Evolutionary conservation across 768 basidiomycete genomes (phyloP), one percentile per base, ranked within the genome.

Genomic region (Mycena maculata): DNA sequence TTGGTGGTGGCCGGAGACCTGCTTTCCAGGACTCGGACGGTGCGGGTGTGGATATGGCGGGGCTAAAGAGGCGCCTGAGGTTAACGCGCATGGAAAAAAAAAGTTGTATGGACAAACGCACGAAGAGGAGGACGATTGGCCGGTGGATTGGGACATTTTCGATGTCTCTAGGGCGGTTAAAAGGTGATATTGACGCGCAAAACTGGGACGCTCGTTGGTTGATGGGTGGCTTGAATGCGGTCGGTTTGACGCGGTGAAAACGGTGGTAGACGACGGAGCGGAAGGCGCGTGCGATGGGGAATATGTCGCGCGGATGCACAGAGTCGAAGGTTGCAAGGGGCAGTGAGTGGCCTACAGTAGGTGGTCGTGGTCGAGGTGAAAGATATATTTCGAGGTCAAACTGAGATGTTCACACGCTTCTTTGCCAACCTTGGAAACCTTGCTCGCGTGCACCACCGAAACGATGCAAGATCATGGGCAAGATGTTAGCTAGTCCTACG

Each of bases 1-100:
- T 96, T 85, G 90, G 90, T 78, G 95, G 95, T 63, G 91, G 87
- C 48, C 90, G 88, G 70, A 98, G 91, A 69, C 89, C 86, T 44
- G 85, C 75, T 80, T 92, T 94, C 94, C 94, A 98, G 74, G 80
- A 77, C 52, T 76, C 76, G 58, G 65, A 57, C 6, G 62, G 31
- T 22, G 62, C 61, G 57, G 69, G 58, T 50, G 68, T 36, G 49
- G 69, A 57, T 42, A 49, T 57, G 28, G 69, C 62, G 36, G 65
- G 69, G 28, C 69, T 70, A 57, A 52, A 27, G 41, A 52, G 27
- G 49, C 56, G 63, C 39, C 31, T 16, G 27, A 12, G 25, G 28
- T 62, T 36, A 54, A 27, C 52, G 44, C 56, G 56, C 33, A 11
- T 25, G 28, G 38, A 58, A 54, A 67, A 61, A 41, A 54, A 38